Evolutionary conservation across 148 eudicot species (phyloP), one percentile per base, ranked within the genome.

Genomic region (Dysphania ambrosioides): DNA sequence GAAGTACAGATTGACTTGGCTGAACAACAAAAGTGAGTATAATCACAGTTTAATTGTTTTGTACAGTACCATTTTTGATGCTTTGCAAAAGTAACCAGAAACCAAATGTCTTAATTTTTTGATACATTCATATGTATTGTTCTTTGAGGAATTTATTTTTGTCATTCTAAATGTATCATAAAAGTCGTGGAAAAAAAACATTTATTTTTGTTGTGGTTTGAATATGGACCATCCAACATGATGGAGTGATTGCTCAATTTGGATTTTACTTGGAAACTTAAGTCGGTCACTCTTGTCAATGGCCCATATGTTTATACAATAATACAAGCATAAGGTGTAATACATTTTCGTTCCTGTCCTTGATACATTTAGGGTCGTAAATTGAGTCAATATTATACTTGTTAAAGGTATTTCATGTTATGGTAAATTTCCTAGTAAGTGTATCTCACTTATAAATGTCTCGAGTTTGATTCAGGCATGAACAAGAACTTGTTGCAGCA

Each of bases 1-100:
- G 79, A 76, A 44, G 53, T 68, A 15, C 8, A 29, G n/a, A 76
- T 76, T 32, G 79, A 69, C 68, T 19, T 36, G 26, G 68, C 16
- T 30, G 51, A 42, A 13, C 66, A 41, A 44, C 74, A n/a, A 68
- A 58, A 60, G 73, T 68, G 69, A 76, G 74, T 76, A 21, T 29
- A 12, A 3, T 60, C 16, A 60, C 19, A 30, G 36, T 60, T 30
- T 9, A 19, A 4, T 53, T 53, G 26, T 19, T n/a, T 53, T 21
- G n/a, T n/a, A 53, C 0, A 5, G 24, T 21, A 18, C 21, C 5
- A 53, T 19, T 53, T 24, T 19, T 53, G 23, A 6, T 19, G 58
- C 58, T 53, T 21, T 53, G 58, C 58, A 53, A n/a, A n/a, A n/a
- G n/a, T n/a, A n/a, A n/a, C 58, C 26, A 19, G 24, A 53, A 53